Evolutionary conservation across 495 filamentous ascomycete genomes (phyloP), one percentile per base, ranked within the genome.

Genomic region (Penicillium cinerascens): DNA sequence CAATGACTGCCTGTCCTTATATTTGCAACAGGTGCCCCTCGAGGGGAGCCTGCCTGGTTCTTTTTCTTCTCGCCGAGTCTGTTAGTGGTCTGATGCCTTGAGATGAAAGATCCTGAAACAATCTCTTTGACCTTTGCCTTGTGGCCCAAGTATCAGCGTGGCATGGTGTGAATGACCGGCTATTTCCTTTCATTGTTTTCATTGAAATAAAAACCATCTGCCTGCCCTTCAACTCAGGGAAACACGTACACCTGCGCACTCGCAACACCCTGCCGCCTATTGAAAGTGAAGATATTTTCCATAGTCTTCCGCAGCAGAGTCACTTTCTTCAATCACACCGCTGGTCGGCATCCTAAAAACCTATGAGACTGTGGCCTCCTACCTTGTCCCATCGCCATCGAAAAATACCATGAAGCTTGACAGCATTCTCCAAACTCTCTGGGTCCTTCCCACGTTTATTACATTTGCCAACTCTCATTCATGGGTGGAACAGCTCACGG

Each of bases 401-500:
- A 50, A 40, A 41, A 27, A 20, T 35, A 25, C 26, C 21, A 40
- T 47, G 3, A 27, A 44, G 25, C 27, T 47, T 25, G 43, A 42
- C 46, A 56, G 22, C 29, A 63, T 63, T 53, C 20, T 45, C 23
- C 47, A 15, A 45, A 22, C 38, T 2, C 26, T 63, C 46, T 25
- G 46, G 37, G 55, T 58, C 46, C 52, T 71, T 7, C 29, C 74
- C 43, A 49, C 64, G 44, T 61, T 77, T 62, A 78, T 69, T 17
- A 53, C 63, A 25, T 64, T 68, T 33, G 61, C 70, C 22, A 51
- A 56, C 39, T 86, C 78, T 21, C 90, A 95, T 68, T 82, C 85
- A 36, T 97, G 92, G 92, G 77, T 91, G 15, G 89, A 95, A 63
- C 67, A 85, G 51, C 67, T 90, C 21, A 73, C 65, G n/a, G 77